Evolutionary conservation across 2,329 filamentous ascomycete species (phyloP).

Genomic region (Neofusicoccum sp.): DNA sequence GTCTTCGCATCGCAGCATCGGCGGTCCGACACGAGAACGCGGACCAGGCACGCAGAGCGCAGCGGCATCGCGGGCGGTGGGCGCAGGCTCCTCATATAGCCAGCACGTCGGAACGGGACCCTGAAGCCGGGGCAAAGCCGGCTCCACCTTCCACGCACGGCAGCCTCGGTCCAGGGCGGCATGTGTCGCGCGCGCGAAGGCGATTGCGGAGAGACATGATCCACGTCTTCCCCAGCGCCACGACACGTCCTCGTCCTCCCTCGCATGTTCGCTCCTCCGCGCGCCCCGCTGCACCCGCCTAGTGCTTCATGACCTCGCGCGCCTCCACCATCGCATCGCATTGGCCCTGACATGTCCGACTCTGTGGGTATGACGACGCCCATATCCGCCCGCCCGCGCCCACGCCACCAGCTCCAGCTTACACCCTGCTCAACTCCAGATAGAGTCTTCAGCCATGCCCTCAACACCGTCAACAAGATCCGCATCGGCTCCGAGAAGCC

Average conservation of each 20-base stretch:
- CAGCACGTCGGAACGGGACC: slow-evolving; percentile 4
- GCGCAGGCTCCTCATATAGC: neutral
- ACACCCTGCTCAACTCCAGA: slow-evolving; percentile 54
- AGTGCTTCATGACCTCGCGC: slow-evolving; percentile 12
- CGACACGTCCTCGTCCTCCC: neutral
- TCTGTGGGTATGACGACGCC: slow-evolving; percentile 18
- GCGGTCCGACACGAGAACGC: too few species aligned
- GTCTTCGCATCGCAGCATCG: too few species aligned
- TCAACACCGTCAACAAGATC: slow-evolving; percentile 98
- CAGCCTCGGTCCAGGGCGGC: slow-evolving; percentile 13
- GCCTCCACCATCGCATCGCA: neutral
- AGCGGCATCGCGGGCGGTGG: too few species aligned
- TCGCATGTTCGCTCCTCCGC: slow-evolving; percentile 2
- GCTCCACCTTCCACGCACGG: slow-evolving; percentile 7
- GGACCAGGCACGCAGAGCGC: too few species aligned
- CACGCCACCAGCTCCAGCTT: slow-evolving; percentile 5
- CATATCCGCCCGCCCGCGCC: neutral
- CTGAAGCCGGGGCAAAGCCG: neutral
- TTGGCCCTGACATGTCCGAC: slow-evolving; percentile 20
- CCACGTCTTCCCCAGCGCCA: slow-evolving; percentile 11
- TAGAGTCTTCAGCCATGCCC: slow-evolving; percentile 96
- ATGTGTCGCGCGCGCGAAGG: slow-evolving; percentile 12
- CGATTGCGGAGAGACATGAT: slow-evolving; percentile 12
- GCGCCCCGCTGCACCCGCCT: neutral
- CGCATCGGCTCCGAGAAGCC: slow-evolving; percentile 89